phyloP scores from a whole-genome alignment of 331 rosid genomes.

The Quercus tomentella region DNA sequence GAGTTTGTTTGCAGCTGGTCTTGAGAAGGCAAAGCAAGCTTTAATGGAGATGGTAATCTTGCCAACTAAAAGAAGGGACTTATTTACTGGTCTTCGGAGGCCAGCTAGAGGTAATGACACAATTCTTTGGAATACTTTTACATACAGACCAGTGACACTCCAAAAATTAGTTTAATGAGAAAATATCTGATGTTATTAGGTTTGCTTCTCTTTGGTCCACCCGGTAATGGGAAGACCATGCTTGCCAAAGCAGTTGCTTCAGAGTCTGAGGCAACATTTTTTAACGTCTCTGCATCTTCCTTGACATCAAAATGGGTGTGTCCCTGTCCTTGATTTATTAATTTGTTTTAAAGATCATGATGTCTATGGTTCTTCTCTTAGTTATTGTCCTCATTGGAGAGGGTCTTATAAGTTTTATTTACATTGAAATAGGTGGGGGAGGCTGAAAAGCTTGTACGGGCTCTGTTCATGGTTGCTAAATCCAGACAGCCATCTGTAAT shows the following conservation, averaged over 20 bases:
- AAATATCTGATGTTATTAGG: slow-evolving; percentile 47
- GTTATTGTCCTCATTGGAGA: slow-evolving; percentile 13
- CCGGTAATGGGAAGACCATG: slow-evolving; percentile 99
- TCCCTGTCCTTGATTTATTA: slow-evolving; percentile 10
- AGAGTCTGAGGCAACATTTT: slow-evolving; percentile 93
- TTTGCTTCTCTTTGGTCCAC: slow-evolving; percentile 96
- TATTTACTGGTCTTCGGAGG: slow-evolving; percentile 94
- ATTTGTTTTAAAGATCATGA: slow-evolving; percentile 6
- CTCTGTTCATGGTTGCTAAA: slow-evolving; percentile 88
- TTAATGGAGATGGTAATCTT: slow-evolving; percentile 97
- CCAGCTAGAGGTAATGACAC: slow-evolving; percentile 74
- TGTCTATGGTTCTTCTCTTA: background rate
- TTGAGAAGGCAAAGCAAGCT: slow-evolving; percentile 94
- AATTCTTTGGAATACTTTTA: slow-evolving; percentile 17
- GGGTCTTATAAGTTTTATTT: slow-evolving; percentile 25
- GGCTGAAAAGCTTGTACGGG: slow-evolving; percentile 91
- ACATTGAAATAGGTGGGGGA: slow-evolving; percentile 75
- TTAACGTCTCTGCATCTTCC: slow-evolving; percentile 84
- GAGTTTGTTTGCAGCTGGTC: slow-evolving; percentile 69
- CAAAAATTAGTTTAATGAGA: slow-evolving; percentile 13
- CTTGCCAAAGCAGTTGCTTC: slow-evolving; percentile 99
- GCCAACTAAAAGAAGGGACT: slow-evolving; percentile 91
- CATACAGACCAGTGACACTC: slow-evolving; percentile 2
- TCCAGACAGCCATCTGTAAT: slow-evolving; percentile 96
- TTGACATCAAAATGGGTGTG: slow-evolving; percentile 96